Evolutionary conservation across 2,329 filamentous ascomycete species (phyloP).

Genomic region (Trichoderma gracile): DNA sequence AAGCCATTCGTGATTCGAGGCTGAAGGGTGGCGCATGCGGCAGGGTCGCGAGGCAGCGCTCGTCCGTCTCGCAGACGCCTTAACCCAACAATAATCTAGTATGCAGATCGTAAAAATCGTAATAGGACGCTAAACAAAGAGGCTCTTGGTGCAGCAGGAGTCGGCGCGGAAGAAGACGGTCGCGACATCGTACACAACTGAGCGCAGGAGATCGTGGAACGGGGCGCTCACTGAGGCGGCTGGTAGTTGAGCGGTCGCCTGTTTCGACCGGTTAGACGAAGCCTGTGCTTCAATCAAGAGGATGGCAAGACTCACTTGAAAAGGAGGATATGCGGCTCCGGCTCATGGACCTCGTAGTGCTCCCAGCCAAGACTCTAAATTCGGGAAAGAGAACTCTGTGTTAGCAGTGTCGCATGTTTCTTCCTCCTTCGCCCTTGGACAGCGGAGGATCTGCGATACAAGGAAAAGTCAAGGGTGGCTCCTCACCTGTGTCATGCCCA

Average conservation of each 20-base stretch:
- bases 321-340: slow-evolving; percentile 94
- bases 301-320: slow-evolving; percentile 72
- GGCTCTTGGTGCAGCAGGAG: slow-evolving; percentile 27
- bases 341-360: slow-evolving; percentile 98
- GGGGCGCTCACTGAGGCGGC: slow-evolving; percentile 55
- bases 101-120: slow-evolving; percentile 32
- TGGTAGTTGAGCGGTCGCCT: slow-evolving; percentile 71
- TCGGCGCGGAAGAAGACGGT: slow-evolving; percentile 24
- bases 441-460: not conserved
- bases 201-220: slow-evolving; percentile 4
- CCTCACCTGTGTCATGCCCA: slow-evolving; percentile 92
- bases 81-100: slow-evolving; percentile 28
- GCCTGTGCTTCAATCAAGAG: no score
- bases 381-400: slow-evolving; percentile 26
- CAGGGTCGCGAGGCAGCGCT: not conserved
- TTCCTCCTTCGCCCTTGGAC: not conserved
- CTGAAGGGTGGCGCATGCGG: not conserved
- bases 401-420: slow-evolving; percentile 23
- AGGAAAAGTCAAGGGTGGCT: not conserved
- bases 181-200: slow-evolving; percentile 32
- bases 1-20: not conserved
- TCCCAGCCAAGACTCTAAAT: slow-evolving; percentile 93
- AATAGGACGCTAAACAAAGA: slow-evolving; percentile 29
- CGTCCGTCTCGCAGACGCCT: slow-evolving; percentile 19
- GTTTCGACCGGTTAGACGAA: slow-evolving; percentile 12